Evolutionary conservation across 78 protist species (phyloP).

Genomic region (Pigoraptor vietnamica): DNA sequence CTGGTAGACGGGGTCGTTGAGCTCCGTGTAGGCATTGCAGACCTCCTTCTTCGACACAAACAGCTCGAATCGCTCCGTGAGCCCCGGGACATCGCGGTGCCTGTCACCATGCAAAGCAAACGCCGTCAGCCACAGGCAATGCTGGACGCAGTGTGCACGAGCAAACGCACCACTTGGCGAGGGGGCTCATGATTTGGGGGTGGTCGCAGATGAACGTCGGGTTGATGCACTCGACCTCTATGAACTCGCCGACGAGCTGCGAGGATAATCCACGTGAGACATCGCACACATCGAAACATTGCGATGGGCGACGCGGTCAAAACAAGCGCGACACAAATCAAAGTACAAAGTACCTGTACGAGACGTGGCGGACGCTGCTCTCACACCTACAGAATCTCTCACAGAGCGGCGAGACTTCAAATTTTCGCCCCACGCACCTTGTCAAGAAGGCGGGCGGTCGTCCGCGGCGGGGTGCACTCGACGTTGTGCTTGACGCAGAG

Average conservation of each 20-base stretch:
- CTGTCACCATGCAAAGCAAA: background rate
- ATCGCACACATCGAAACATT: no score
- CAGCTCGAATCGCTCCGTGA: slow-evolving; percentile 99
- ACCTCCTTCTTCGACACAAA: slow-evolving; percentile 88
- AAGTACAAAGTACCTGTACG: background rate
- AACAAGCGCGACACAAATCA: background rate
- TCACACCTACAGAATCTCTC: no score
- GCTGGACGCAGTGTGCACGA: background rate
- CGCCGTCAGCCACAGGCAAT: no score
- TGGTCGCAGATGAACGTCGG: slow-evolving; percentile 99
- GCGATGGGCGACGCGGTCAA: background rate
- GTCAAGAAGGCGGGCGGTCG: slow-evolving; percentile 97
- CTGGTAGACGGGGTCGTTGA: slow-evolving; percentile 99
- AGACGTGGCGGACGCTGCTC: background rate
- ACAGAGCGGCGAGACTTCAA: no score
- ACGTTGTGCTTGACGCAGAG: slow-evolving; percentile 63
- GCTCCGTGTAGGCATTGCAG: slow-evolving; percentile 99
- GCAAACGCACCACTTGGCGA: slow-evolving; percentile 91
- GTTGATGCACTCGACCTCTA: slow-evolving; percentile 84
- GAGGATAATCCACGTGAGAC: no score
- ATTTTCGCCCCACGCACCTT: slow-evolving; percentile 58
- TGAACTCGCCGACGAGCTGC: slow-evolving; percentile 78
- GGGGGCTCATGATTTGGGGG: slow-evolving; percentile 98
- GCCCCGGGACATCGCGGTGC: slow-evolving; percentile 71
- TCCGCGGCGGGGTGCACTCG: slow-evolving; percentile 86